Base-by-base conservation (phyloP, 768 basidiomycete genomes). In the Leucosporidium yakuticum region DNA sequence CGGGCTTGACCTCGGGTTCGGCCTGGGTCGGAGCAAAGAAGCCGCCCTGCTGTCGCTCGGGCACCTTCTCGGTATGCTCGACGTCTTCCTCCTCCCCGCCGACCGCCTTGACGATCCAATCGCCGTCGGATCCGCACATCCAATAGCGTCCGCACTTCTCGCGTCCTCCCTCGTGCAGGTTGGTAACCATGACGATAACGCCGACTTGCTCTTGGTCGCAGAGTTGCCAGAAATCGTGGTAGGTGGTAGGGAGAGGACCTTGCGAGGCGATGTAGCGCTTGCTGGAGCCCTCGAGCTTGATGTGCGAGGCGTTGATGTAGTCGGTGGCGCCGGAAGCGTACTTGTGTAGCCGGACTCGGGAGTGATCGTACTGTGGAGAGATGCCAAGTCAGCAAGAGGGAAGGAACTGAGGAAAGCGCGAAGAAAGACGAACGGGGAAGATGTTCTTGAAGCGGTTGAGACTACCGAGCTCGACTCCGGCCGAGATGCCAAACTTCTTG, bases 381-480 rank as follows among this genome's bases (percentile, higher is more conserved):
- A 25, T 27, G 27, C 7, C 25, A 29, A 31, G 53, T 63, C 63
- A 55, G 53, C 47, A 19, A 5, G 12, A 5, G 15, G 2, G 4
- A 0, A 21, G 1, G n/a, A 15, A 0, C 29, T 27, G 11, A 64
- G 48, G 9, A 29, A 53, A 31, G 21, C 32, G 47, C 5, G 8
- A 31, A 19, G 36, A 44, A 19, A 56, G 64, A 73, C 77, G 49
- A 51, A 93, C 97, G 0, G 95, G 95, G 91, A 93, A 98, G 65
- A 98, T 96, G 77, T 98, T 89, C 67, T 88, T 87, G 80, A 96
- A 98, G 88, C 95, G 83, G 74, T 98, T 98, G 82, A 96, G 92
- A 25, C 86, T 82, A 14, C 95, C 95, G 76, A 95, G 90, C 79
- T 98, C 95, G 15, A 98, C 85, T 3, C 90, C 95, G 9, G 95